Base-by-base conservation (phyloP, 176 grass and related monocot genomes). In the Triticum dicoccoides region DNA sequence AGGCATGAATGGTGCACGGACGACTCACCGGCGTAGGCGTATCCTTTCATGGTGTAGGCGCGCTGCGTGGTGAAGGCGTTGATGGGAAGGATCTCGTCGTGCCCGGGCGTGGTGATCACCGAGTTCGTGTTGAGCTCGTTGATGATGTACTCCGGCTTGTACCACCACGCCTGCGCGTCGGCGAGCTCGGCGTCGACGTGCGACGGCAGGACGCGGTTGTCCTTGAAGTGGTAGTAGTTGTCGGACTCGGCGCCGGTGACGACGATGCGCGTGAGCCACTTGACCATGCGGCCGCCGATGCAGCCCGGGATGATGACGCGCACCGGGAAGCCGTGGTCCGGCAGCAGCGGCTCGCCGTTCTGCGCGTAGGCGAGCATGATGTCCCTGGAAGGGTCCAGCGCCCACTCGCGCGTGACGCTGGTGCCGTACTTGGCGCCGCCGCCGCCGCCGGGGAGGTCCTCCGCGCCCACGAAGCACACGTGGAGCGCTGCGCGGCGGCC, bases 51-150 rank as follows among this genome's bases (percentile, higher is more conserved):
- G 76, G 77, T 99, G 78, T 96, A 99, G 4, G 65, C 61, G 37
- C 85, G 87, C 77, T 99, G 97, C 44, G 97, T 94, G 17, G 94
- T 99, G 38, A 91, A 49, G 11, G 23, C 77, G 89, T 99, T 99
- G 83, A 99, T 99, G 44, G 97, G 94, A 23, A 99, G 87, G 76
- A 99, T 96, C 90, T 99, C 97, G 85, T 93, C 94, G 83, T 99
- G 97, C 10, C 92, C 94, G 0, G 97, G 97, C 80, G 92, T 96
- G 47, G 97, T 96, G 89, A 99, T 94, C 71, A 90, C 94, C 35
- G 97, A 99, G 84, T 99, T 99, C 0, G 96, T 89, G 90, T 99
- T 99, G 3, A 99, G 82, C 81, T 96, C 94, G 88, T 99, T 96
- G 59, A 99, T 99, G 30, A 99, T 99, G 80, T 94, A 83, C 80